Evolutionary conservation across 2,329 filamentous ascomycete genomes (phyloP), one percentile per base, ranked within the genome.

Genomic region (Neofusicoccum sp.): DNA sequence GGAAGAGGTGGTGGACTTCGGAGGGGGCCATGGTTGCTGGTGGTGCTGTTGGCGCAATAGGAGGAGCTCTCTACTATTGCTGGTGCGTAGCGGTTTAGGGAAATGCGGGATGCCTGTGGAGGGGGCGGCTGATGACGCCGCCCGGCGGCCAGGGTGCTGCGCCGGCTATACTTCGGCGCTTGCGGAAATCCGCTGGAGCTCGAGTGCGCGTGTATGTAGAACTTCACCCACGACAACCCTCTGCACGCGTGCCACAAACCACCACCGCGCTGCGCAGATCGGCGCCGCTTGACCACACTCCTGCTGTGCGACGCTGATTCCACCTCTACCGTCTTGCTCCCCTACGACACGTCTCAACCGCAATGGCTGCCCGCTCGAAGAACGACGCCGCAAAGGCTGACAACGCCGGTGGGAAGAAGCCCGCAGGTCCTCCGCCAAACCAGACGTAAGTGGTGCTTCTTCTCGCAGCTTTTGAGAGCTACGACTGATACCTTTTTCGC

Each of bases 1-100:
- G 93, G 82, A 99, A 99, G 69, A 99, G 89, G 74, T 98, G 93
- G 80, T 98, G 92, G 64, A 96, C 91, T 84, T 98, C 92, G 68
- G 93, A 92, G 65, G 89, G 78, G 62, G 91, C 84, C 94, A 98
- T 98, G 65, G 60, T 84, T 61, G 60, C 59, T n/a, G 64, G 56
- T 56, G 61, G 66, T 5, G 12, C 59, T 16, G 64, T 52, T 56
- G 61, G 65, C 63, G 81, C 83, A 89, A 91, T 92, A 95, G 92
- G 92, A 96, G 92, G 83, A 91, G 87, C 92, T 96, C 95, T 98
- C 95, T 89, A 98, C 95, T 97, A 76, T 70, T 75, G 73, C 71
- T 45, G 61, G 44, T 28, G 62, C 12, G 37, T 47, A 16, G 39
- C 61, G 37, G 14, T 6, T 34, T 36, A 45, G 44, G 31, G 29